These are phyloP conservation scores for Stagonosporopsis vannaccii DNA, from an alignment of 2,329 filamentous ascomycete genomes.

Conservation along the genomic window DNA sequence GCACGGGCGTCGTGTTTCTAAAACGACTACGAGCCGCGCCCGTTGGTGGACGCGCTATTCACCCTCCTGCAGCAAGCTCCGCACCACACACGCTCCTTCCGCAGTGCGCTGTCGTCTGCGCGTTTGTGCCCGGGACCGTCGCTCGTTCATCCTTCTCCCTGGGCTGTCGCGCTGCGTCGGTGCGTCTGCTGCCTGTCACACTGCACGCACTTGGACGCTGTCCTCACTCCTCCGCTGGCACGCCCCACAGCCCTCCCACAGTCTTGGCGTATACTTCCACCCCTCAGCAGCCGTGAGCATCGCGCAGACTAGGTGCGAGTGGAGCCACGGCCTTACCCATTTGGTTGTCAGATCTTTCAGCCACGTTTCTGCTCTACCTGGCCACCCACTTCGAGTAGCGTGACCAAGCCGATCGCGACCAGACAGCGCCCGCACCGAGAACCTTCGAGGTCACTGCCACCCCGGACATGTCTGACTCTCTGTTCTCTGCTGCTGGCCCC, in stretches of 20 bases:
- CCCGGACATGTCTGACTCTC: conserved; percentile 26
- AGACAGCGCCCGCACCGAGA: conserved; percentile 17
- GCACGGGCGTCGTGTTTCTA: conserved; percentile 10
- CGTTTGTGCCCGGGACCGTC: conserved; percentile 12
- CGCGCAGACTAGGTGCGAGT: conserved; percentile 20
- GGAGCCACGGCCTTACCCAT: conserved; percentile 32
- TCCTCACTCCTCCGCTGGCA: conserved; percentile 15
- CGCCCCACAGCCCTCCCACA: conserved; percentile 18
- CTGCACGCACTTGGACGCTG: neutral
- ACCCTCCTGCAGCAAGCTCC: conserved; percentile 17
- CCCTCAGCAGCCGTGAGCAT: conserved; percentile 16
- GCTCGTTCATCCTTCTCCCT: conserved; percentile 7
- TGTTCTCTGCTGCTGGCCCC: conserved; percentile 15
- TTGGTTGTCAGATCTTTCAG: conserved; percentile 33
- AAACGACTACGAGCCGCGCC: conserved; percentile 16
- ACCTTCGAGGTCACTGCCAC: conserved; percentile 7
- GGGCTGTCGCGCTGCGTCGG: conserved; percentile 4
- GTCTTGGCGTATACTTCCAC: conserved; percentile 15
- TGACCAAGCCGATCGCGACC: conserved; percentile 20
- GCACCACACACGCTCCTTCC: conserved; percentile 13
- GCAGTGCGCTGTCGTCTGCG: conserved; percentile 14
- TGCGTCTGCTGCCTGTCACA: conserved; percentile 9
- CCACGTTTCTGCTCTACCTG: conserved; percentile 33
- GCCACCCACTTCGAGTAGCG: conserved; percentile 23
- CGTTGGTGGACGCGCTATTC: conserved; percentile 13